Evolutionary conservation across 352 stramenopile genomes (phyloP).

Genomic region (Phytophthora pini): DNA sequence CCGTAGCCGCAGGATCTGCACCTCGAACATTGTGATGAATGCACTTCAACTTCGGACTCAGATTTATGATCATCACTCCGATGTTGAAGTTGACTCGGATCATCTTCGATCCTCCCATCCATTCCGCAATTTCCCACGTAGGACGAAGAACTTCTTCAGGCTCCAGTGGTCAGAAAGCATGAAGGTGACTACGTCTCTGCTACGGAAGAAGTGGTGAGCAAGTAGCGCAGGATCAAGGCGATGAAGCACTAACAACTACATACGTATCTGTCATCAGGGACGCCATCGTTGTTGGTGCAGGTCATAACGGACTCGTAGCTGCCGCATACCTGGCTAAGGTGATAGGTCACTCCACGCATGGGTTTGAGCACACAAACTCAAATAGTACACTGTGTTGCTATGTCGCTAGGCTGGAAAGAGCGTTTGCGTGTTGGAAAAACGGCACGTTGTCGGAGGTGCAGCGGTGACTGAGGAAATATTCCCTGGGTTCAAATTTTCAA

Average conservation of each 20-base stretch:
- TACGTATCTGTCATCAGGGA: slow-evolving; percentile 50
- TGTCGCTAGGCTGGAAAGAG: slow-evolving; percentile 69
- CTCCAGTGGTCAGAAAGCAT: slow-evolving; percentile 3
- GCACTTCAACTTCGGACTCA: slow-evolving; percentile 31
- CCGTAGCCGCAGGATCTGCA: slow-evolving; percentile 45
- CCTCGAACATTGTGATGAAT: slow-evolving; percentile 33
- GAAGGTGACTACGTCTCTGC: slow-evolving; percentile 29
- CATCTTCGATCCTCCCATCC: slow-evolving; percentile 12
- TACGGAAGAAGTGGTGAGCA: slow-evolving; percentile 52
- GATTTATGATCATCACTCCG: slow-evolving; percentile 24
- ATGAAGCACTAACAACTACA: neutral
- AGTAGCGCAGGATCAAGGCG: neutral
- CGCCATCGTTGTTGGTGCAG: slow-evolving; percentile 88
- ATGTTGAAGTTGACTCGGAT: slow-evolving; percentile 26
- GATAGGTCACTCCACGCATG: neutral
- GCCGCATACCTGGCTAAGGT: slow-evolving; percentile 91
- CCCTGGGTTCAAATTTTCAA: slow-evolving; percentile 91
- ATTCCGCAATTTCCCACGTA: slow-evolving; percentile 21
- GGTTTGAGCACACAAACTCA: neutral
- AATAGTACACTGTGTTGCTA: neutral
- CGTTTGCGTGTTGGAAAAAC: slow-evolving; percentile 90
- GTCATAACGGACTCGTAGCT: slow-evolving; percentile 91
- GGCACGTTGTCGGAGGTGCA: slow-evolving; percentile 87
- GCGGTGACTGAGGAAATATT: slow-evolving; percentile 93
- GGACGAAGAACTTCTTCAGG: slow-evolving; percentile 13